phyloP scores from a whole-genome alignment of 1,139 yeast species.

The Candida freyschussii region DNA sequence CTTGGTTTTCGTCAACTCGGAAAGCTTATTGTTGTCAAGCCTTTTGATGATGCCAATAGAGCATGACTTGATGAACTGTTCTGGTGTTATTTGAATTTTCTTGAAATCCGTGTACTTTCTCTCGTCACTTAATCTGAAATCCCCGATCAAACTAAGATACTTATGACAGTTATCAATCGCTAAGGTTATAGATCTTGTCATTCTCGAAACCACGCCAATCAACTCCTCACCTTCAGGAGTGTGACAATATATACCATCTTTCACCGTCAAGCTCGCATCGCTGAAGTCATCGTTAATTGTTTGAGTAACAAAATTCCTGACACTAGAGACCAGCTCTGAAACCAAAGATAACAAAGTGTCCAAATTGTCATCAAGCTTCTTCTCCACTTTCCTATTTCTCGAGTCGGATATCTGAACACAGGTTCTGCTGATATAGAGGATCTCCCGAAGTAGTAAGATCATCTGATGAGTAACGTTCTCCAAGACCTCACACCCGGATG shows the following conservation, averaged over 20 bases:
- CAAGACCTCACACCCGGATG: slow-evolving; percentile 60
- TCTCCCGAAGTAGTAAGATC: slow-evolving; percentile 57
- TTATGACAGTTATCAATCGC: slow-evolving; percentile 46
- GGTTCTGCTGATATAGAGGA: slow-evolving; percentile 57
- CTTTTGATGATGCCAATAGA: slow-evolving; percentile 53
- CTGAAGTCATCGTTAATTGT: slow-evolving; percentile 33
- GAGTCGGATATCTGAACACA: slow-evolving; percentile 30
- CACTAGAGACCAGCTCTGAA: slow-evolving; percentile 60
- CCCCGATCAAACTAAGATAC: slow-evolving; percentile 57
- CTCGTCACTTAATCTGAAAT: slow-evolving; percentile 60
- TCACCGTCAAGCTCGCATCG: slow-evolving; percentile 8
- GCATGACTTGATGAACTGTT: slow-evolving; percentile 56
- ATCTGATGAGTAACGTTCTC: slow-evolving; percentile 67
- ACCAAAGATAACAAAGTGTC: slow-evolving; percentile 57
- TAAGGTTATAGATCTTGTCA: slow-evolving; percentile 53
- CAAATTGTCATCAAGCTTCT: slow-evolving; percentile 42
- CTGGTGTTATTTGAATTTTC: slow-evolving; percentile 53
- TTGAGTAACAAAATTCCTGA: slow-evolving; percentile 55
- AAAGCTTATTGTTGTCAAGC: slow-evolving; percentile 11
- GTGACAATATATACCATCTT: slow-evolving; percentile 40
- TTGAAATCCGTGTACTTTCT: slow-evolving; percentile 73
- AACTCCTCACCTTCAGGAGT: slow-evolving; percentile 65
- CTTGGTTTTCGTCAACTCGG: slow-evolving; percentile 7
- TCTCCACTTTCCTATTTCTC: slow-evolving; percentile 26
- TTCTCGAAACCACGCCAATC: slow-evolving; percentile 55